These are phyloP conservation scores for Lactifluus pinguis DNA, from an alignment of 768 basidiomycete species.

Conservation along the genomic window DNA sequence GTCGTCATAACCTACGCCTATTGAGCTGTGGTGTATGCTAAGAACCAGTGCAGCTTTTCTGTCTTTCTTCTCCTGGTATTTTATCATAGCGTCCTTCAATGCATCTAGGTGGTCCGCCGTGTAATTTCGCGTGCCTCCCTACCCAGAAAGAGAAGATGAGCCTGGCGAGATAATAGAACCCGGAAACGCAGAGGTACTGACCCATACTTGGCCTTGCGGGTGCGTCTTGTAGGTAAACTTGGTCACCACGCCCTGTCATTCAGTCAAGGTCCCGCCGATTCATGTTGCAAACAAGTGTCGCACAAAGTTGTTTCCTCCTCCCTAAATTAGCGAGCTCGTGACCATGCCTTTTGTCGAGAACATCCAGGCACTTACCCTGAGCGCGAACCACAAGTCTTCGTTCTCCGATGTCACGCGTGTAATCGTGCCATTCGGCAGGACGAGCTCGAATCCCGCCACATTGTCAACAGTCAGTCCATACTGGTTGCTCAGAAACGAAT, in stretches of 20 bases:
- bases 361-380: slow-evolving; percentile 1
- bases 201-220: slow-evolving; percentile 6
- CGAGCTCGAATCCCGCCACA: slow-evolving; percentile 23
- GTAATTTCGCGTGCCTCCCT: not conserved
- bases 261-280: not conserved
- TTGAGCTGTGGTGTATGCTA: not conserved
- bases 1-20: not conserved
- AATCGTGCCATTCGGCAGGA: slow-evolving; percentile 25
- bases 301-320: slow-evolving; percentile 15
- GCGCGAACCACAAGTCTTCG: slow-evolving; percentile 10
- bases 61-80: slow-evolving; percentile 1
- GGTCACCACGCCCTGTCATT: slow-evolving; percentile 1
- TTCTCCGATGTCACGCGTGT: not conserved
- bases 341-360: not conserved
- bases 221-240: not conserved
- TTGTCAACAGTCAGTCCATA: slow-evolving; percentile 28
- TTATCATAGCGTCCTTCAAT: not conserved
- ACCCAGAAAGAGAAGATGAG: not conserved
- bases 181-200: not conserved
- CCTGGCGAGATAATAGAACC: too few species aligned
- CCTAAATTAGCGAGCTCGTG: not conserved
- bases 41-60: not conserved
- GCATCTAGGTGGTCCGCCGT: not conserved
- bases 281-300: not conserved
- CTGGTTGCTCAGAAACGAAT: slow-evolving; percentile 19